These are phyloP conservation scores for Mortierella alpina DNA, from an alignment of 192 early-diverging fungal genomes.

Conservation along the genomic window DNA sequence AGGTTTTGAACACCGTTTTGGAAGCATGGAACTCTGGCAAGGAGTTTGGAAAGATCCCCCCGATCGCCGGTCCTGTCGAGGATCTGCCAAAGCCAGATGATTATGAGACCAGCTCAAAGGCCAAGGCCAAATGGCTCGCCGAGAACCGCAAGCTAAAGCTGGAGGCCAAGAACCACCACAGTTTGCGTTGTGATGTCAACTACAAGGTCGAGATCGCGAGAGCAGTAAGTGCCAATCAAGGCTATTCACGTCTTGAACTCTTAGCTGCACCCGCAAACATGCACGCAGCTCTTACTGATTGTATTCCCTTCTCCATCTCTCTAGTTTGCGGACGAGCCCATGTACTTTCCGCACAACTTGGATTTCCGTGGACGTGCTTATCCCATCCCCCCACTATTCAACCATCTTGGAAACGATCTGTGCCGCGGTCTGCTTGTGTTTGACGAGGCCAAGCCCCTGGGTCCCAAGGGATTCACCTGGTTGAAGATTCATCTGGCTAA, in stretches of 20 bases:
- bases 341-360: conserved; percentile 98
- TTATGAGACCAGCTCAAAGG: conserved; percentile 68
- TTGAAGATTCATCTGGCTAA: conserved; percentile 96
- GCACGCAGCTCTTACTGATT: background rate
- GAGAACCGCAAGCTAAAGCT: conserved; percentile 68
- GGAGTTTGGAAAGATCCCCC: conserved; percentile 78
- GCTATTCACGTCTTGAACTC: background rate
- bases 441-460: conserved; percentile 81
- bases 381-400: conserved; percentile 94
- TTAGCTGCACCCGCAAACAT: background rate
- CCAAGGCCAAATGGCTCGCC: conserved; percentile 64
- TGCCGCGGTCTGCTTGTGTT: conserved; percentile 94
- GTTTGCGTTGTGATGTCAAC: conserved; percentile 90
- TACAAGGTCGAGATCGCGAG: conserved; percentile 96
- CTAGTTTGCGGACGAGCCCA: conserved; percentile 85
- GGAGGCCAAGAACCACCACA: conserved; percentile 80
- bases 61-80: conserved; percentile 55
- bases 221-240: conserved; percentile 67
- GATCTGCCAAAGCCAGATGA: conserved; percentile 71
- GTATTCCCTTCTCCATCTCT: background rate
- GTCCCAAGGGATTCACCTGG: conserved; percentile 85
- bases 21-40: conserved; percentile 91
- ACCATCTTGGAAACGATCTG: conserved; percentile 96
- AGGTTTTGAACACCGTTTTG: conserved; percentile 81
- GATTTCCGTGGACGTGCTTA: conserved; percentile 99